phyloP scores from a whole-genome alignment of 106 monocot genomes.

The Gastrodia elata region DNA sequence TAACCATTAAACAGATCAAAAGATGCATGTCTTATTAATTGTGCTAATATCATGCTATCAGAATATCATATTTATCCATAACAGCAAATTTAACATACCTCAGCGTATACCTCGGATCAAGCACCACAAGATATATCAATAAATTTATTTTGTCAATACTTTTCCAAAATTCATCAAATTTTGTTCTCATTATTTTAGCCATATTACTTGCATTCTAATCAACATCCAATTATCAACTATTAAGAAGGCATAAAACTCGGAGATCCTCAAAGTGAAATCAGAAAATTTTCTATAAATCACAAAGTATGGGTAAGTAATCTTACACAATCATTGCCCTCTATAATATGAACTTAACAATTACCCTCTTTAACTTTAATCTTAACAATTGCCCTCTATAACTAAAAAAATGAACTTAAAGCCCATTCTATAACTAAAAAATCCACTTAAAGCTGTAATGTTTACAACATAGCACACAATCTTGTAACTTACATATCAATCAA shows the following conservation, averaged over 20 bases:
- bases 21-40: no score
- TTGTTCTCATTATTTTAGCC: slow-evolving; percentile 5
- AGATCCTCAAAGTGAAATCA: not conserved
- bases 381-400: no score
- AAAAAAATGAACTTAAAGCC: no score
- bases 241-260: not conserved
- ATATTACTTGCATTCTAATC: not conserved
- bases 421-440: no score
- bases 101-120: slow-evolving; percentile 14
- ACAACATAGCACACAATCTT: no score
- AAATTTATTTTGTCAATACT: slow-evolving; percentile 7
- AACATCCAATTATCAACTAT: not conserved
- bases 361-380: not conserved
- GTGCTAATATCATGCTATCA: not conserved
- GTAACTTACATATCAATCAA: no score
- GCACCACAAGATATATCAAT: slow-evolving; percentile 5
- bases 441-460: no score
- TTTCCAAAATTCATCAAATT: slow-evolving; percentile 13
- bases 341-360: no score
- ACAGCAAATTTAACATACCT: slow-evolving; percentile 5
- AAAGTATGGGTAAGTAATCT: no score
- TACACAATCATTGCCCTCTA: no score
- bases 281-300: slow-evolving; percentile 3
- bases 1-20: no score
- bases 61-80: not conserved